These are phyloP conservation scores for Penicillium sp. DNA, from an alignment of 2,329 filamentous ascomycete genomes.

Conservation along the genomic window DNA sequence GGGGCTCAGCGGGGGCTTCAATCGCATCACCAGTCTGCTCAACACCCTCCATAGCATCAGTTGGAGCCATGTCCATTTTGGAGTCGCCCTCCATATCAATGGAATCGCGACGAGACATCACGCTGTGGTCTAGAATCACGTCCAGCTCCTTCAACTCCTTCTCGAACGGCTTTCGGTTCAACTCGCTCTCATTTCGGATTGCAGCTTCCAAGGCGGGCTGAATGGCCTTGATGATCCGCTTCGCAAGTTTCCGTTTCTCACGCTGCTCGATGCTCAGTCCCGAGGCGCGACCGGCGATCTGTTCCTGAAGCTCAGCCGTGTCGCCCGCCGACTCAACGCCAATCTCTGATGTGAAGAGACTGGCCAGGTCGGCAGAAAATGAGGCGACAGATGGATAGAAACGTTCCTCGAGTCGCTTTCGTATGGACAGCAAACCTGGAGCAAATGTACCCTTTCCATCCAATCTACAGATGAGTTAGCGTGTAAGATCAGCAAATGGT, in stretches of 20 bases:
- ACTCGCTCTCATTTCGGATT: slow-evolving; percentile 72
- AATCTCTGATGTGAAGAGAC: slow-evolving; percentile 52
- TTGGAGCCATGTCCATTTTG: slow-evolving; percentile 34
- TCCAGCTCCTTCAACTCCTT: slow-evolving; percentile 69
- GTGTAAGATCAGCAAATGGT: not conserved
- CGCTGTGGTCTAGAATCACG: slow-evolving; percentile 62
- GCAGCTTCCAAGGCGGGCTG: slow-evolving; percentile 73
- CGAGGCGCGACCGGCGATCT: slow-evolving; percentile 46
- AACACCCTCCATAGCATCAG: slow-evolving; percentile 24
- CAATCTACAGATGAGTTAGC: slow-evolving; percentile 35
- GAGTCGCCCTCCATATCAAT: slow-evolving; percentile 40
- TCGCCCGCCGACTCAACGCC: slow-evolving; percentile 46
- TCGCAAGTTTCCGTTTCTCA: slow-evolving; percentile 77
- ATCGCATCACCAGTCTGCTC: slow-evolving; percentile 11
- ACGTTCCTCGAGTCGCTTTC: slow-evolving; percentile 51
- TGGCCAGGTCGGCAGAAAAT: slow-evolving; percentile 56
- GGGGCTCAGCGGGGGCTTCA: slow-evolving; percentile 11
- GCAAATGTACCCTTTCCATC: slow-evolving; percentile 52
- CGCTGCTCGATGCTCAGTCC: slow-evolving; percentile 60
- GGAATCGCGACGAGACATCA: slow-evolving; percentile 47
- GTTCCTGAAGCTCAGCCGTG: slow-evolving; percentile 46
- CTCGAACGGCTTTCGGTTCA: slow-evolving; percentile 65
- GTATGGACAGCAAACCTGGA: slow-evolving; percentile 50
- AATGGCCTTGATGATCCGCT: slow-evolving; percentile 78
- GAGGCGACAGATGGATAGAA: slow-evolving; percentile 56